Evolutionary conservation across 2,329 filamentous ascomycete species (phyloP).

Genomic region (Fusarium austroafricanum): DNA sequence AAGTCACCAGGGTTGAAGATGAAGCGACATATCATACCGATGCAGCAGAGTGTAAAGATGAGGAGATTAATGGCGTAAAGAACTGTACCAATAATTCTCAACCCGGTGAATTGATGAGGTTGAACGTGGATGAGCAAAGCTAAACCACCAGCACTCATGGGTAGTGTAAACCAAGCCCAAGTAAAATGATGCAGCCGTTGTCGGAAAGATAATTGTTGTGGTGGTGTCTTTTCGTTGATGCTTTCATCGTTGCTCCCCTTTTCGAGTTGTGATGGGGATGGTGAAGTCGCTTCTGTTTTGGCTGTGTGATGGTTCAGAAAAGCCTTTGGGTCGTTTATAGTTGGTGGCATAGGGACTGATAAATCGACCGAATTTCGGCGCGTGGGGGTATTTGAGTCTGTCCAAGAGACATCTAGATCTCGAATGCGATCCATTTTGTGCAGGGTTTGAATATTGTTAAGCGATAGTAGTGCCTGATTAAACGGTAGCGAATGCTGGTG

Average conservation of each 20-base stretch:
- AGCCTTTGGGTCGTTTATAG: slow-evolving; percentile 19
- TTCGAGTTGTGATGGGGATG: slow-evolving; percentile 19
- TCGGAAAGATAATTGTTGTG: slow-evolving; percentile 53
- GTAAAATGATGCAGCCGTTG: slow-evolving; percentile 69
- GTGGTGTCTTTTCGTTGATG: background rate
- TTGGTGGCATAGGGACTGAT: slow-evolving; percentile 13
- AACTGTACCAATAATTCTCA: slow-evolving; percentile 71
- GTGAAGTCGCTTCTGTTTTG: slow-evolving; percentile 1
- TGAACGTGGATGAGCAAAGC: slow-evolving; percentile 71
- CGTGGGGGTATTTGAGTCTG: slow-evolving; percentile 43
- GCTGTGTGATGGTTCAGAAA: slow-evolving; percentile 17
- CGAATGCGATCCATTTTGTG: slow-evolving; percentile 34
- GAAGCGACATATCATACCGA: slow-evolving; percentile 70
- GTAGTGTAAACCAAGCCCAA: slow-evolving; percentile 79
- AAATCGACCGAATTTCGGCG: slow-evolving; percentile 41
- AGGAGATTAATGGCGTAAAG: slow-evolving; percentile 76
- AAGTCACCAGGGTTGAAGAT: slow-evolving; percentile 67
- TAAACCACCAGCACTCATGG: slow-evolving; percentile 80
- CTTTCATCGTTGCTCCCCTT: slow-evolving; percentile 7
- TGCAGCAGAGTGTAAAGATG: slow-evolving; percentile 69
- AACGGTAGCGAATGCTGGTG: slow-evolving; percentile 9
- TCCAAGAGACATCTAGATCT: slow-evolving; percentile 40
- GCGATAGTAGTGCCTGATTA: background rate
- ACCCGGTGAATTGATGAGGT: slow-evolving; percentile 72
- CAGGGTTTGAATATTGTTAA: background rate